Conservation (phyloP, 2,329 filamentous ascomycete species). For the Setomelanomma holmii region DNA sequence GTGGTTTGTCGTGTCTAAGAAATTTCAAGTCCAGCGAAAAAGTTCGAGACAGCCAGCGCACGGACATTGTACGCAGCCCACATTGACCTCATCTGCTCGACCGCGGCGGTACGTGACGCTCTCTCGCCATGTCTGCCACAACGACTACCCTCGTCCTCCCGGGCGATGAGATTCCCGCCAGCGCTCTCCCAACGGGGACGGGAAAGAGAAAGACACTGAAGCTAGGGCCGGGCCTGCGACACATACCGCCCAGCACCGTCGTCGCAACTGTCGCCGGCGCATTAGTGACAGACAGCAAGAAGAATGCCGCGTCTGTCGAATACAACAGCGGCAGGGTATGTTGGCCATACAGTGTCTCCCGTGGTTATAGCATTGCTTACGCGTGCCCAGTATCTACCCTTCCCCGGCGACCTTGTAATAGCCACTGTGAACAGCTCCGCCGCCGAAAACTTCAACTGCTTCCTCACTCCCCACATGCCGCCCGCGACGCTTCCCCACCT, state of each 20-base stretch:
- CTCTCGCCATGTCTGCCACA: constrained; percentile 61
- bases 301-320: constrained; percentile 82
- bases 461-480: constrained; percentile 69
- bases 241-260: constrained; percentile 78
- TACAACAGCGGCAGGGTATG: constrained; percentile 72
- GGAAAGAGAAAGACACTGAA: constrained; percentile 73
- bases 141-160: constrained; percentile 73
- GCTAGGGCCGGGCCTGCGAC: constrained; percentile 82
- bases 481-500: constrained; percentile 80
- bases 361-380: constrained; percentile 33
- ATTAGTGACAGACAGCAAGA: constrained; percentile 71
- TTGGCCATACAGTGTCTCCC: constrained; percentile 33
- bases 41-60: constrained; percentile 9
- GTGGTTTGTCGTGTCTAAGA: constrained; percentile 19
- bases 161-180: constrained; percentile 74
- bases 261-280: constrained; percentile 72
- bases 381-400: constrained; percentile 73
- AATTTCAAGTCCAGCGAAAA: constrained; percentile 31
- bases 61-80: constrained; percentile 11
- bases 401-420: constrained; percentile 84
- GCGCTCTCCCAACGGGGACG: constrained; percentile 68
- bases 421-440: constrained; percentile 80
- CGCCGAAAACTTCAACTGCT: constrained; percentile 80
- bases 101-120: neutral
- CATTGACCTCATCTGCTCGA: constrained; percentile 18